phyloP scores from a whole-genome alignment of 2,329 filamentous ascomycete genomes.

The Talaromyces verruculosus region DNA sequence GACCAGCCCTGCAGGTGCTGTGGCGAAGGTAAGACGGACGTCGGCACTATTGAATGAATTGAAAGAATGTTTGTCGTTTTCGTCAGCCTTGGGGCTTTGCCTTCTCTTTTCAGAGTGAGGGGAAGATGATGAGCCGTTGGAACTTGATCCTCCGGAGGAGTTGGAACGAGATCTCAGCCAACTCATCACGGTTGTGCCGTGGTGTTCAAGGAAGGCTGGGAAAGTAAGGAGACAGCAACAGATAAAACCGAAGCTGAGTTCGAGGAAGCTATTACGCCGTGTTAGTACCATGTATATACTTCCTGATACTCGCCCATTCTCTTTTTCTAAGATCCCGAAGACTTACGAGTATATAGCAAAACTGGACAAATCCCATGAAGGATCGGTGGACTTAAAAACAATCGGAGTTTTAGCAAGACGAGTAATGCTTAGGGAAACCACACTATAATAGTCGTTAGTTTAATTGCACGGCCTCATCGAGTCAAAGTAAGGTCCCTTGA shows the following conservation, averaged over 20 bases:
- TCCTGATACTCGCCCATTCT: not conserved
- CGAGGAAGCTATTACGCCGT: not conserved
- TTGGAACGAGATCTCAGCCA: slow-evolving; percentile 10
- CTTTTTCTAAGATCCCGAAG: not conserved
- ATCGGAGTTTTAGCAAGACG: slow-evolving; percentile 11
- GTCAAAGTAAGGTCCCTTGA: not conserved
- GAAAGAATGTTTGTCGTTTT: not conserved
- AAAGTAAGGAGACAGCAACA: slow-evolving; percentile 14
- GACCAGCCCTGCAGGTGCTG: not conserved
- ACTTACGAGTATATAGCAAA: slow-evolving; percentile 13
- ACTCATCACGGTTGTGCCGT: not conserved
- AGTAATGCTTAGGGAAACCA: slow-evolving; percentile 9
- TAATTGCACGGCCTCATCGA: no score
- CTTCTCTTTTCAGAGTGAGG: not conserved
- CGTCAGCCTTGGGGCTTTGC: not conserved
- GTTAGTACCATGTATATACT: not conserved
- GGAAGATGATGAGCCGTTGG: not conserved
- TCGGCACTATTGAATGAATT: slow-evolving; percentile 6
- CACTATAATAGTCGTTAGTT: slow-evolving; percentile 3
- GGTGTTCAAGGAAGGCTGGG: slow-evolving; percentile 9
- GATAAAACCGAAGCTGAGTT: slow-evolving; percentile 16
- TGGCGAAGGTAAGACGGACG: slow-evolving; percentile 3
- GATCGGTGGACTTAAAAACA: slow-evolving; percentile 14
- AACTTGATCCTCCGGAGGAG: not conserved
- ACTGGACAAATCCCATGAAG: slow-evolving; percentile 7